phyloP scores from a whole-genome alignment of 768 basidiomycete species.

The Lactarius deliciosus region DNA sequence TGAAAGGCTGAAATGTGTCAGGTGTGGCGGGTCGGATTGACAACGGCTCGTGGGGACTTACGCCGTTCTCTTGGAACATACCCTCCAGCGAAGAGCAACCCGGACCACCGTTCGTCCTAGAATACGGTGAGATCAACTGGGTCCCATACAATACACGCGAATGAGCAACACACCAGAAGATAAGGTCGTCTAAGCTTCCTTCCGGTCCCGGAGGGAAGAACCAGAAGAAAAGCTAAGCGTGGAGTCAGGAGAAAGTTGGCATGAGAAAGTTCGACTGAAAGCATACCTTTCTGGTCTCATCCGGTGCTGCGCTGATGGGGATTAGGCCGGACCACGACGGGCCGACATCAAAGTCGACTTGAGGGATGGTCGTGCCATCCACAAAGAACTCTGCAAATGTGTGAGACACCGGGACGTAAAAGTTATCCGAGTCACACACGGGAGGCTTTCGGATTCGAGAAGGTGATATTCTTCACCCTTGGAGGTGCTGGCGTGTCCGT shows the following conservation, averaged over 20 bases:
- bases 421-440: conserved; percentile 38
- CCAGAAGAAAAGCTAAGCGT: conserved; percentile 74
- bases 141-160: not conserved
- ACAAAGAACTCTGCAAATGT: conserved; percentile 60
- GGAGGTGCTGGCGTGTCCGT: conserved; percentile 13
- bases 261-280: not conserved
- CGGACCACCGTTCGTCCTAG: conserved; percentile 79
- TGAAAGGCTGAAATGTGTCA: conserved; percentile 53
- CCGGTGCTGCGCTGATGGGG: conserved; percentile 58
- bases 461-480: conserved; percentile 61
- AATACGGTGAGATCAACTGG: not conserved
- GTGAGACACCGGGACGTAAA: not conserved
- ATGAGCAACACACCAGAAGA: conserved; percentile 59
- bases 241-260: not conserved
- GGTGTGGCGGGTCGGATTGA: not conserved
- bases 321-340: conserved; percentile 74
- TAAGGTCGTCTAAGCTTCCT: conserved; percentile 69
- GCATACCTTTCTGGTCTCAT: conserved; percentile 68
- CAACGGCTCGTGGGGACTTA: conserved; percentile 37
- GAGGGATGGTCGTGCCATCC: conserved; percentile 61
- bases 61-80: conserved; percentile 74
- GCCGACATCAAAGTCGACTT: conserved; percentile 71
- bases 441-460: conserved; percentile 64
- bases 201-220: conserved; percentile 77
- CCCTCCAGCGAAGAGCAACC: conserved; percentile 78